Evolutionary conservation across 331 rosid genomes (phyloP).

Genomic region (Prunus yedoensis): DNA sequence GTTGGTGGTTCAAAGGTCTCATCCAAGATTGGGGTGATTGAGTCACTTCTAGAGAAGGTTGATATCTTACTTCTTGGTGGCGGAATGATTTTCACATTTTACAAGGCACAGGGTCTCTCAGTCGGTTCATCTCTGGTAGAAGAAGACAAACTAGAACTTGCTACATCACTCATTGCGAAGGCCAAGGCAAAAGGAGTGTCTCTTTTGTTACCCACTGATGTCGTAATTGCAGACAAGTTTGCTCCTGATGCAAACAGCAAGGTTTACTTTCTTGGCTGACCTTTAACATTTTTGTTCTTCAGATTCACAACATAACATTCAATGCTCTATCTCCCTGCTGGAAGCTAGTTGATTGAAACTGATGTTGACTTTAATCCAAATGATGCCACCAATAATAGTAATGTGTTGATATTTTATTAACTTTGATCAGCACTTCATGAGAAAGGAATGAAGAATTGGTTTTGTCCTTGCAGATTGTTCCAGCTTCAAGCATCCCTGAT

Average conservation of each 20-base stretch:
- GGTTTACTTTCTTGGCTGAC: slow-evolving; percentile 49
- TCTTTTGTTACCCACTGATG: slow-evolving; percentile 89
- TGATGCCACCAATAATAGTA: background rate
- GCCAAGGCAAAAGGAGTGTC: slow-evolving; percentile 95
- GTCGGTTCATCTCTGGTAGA: slow-evolving; percentile 99
- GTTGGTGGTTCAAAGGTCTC: slow-evolving; percentile 99
- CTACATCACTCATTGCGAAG: slow-evolving; percentile 74
- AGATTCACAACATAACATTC: background rate
- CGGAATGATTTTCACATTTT: slow-evolving; percentile 99
- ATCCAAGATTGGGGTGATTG: slow-evolving; percentile 95
- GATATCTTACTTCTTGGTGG: slow-evolving; percentile 96
- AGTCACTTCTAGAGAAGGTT: slow-evolving; percentile 85
- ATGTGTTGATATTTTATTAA: background rate
- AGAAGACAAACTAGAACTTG: slow-evolving; percentile 89
- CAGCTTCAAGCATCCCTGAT: slow-evolving; percentile 92
- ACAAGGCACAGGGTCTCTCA: slow-evolving; percentile 96
- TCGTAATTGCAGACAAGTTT: slow-evolving; percentile 93
- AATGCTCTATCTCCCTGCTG: background rate
- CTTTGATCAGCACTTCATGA: slow-evolving; percentile 10
- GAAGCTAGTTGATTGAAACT: background rate
- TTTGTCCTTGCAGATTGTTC: slow-evolving; percentile 65
- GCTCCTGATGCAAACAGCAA: slow-evolving; percentile 99
- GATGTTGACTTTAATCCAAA: background rate
- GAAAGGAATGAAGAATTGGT: slow-evolving; percentile 19
- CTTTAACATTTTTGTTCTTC: slow-evolving; percentile 16